Evolutionary conservation across 345 rosid genomes (phyloP).

Genomic region (Pistacia integerrima): DNA sequence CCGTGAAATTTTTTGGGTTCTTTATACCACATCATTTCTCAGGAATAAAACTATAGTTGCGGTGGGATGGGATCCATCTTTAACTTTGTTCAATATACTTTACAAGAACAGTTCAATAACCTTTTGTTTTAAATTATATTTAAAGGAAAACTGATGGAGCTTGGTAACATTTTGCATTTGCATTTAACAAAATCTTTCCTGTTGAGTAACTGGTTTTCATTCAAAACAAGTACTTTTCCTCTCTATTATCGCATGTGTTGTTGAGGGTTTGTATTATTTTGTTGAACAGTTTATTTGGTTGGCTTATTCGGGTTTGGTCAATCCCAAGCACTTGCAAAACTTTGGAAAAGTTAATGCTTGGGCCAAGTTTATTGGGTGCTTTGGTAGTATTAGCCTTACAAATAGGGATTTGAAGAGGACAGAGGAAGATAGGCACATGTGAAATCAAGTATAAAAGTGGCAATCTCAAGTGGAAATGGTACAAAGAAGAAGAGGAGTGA

Average conservation of each 20-base stretch:
- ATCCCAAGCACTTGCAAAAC: constrained; percentile 37
- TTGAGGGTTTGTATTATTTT: constrained; percentile 70
- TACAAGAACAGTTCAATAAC: neutral
- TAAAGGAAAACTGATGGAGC: neutral
- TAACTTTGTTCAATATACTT: neutral
- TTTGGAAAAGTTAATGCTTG: constrained; percentile 63
- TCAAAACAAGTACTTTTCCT: constrained; percentile 44
- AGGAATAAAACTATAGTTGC: constrained; percentile 1
- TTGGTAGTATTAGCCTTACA: constrained; percentile 63
- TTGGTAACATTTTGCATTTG: neutral
- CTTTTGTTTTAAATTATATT: neutral
- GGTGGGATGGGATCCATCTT: neutral
- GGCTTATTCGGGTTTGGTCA: constrained; percentile 64
- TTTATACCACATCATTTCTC: neutral
- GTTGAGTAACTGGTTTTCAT: constrained; percentile 42
- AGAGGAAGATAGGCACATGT: constrained; percentile 46
- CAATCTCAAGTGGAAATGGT: constrained; percentile 43
- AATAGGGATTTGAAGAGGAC: constrained; percentile 60
- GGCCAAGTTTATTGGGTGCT: constrained; percentile 63
- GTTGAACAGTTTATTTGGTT: constrained; percentile 76
- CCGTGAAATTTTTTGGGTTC: neutral
- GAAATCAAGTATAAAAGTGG: constrained; percentile 44
- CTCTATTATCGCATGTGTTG: constrained; percentile 54
- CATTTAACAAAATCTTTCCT: neutral
- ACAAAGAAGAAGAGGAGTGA: constrained; percentile 44